phyloP scores from a whole-genome alignment of 257 asterid genomes.

The Nicotiana noctiflora region DNA sequence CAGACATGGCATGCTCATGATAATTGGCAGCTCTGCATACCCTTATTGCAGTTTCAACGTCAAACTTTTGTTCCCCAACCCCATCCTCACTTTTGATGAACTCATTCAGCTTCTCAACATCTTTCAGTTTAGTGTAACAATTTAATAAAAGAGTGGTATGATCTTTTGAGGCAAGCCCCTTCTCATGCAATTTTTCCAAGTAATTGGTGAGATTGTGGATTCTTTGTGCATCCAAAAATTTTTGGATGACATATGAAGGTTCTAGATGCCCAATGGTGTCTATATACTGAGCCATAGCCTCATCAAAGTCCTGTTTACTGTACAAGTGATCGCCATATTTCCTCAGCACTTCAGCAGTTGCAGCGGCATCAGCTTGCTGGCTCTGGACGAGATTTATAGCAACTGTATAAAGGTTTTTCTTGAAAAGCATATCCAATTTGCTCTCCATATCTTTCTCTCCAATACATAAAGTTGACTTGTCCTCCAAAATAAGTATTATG shows the following conservation, averaged over 20 bases:
- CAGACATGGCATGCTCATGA: constrained; percentile 98
- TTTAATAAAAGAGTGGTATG: constrained; percentile 92
- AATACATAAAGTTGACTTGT: constrained; percentile 68
- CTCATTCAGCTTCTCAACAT: constrained; percentile 77
- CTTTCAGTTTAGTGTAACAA: constrained; percentile 93
- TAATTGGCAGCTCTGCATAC: constrained; percentile 96
- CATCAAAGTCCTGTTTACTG: constrained; percentile 75
- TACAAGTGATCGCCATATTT: constrained; percentile 93
- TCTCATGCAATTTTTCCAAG: constrained; percentile 93
- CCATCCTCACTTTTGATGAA: constrained; percentile 88
- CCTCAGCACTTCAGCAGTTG: constrained; percentile 92
- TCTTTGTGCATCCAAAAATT: constrained; percentile 95
- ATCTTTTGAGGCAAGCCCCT: constrained; percentile 89
- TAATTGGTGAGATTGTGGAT: constrained; percentile 86
- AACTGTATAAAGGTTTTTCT: constrained; percentile 84
- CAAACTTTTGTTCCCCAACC: constrained; percentile 73
- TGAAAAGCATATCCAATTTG: constrained; percentile 93
- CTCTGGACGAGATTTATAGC: constrained; percentile 91
- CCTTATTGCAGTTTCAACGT: constrained; percentile 92
- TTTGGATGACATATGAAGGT: constrained; percentile 93
- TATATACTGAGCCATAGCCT: constrained; percentile 89
- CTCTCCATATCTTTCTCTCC: constrained; percentile 99
- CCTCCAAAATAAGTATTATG: constrained; percentile 72
- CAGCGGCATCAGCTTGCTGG: constrained; percentile 97
- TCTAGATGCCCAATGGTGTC: constrained; percentile 89